These are phyloP conservation scores for Diplodia mutila DNA, from an alignment of 2,329 filamentous ascomycete genomes.

Conservation along the genomic window DNA sequence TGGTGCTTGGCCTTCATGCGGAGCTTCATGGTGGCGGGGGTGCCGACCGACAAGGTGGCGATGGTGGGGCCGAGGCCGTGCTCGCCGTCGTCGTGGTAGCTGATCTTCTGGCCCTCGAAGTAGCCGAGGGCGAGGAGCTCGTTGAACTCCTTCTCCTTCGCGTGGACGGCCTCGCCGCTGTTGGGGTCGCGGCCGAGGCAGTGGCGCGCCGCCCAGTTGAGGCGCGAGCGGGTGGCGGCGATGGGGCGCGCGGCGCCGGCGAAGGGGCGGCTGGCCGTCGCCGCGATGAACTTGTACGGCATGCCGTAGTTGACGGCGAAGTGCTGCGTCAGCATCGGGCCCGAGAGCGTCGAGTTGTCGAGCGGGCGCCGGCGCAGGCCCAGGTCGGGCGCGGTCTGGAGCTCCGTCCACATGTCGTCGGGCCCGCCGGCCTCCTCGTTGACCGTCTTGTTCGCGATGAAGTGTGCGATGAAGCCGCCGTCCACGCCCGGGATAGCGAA, in stretches of 20 bases:
- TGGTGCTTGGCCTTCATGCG: constrained; percentile 59
- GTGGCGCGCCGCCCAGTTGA: constrained; percentile 59
- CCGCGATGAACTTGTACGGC: constrained; percentile 68
- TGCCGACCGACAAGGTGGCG: constrained; percentile 64
- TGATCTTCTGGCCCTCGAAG: constrained; percentile 62
- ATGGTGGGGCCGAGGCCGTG: constrained; percentile 64
- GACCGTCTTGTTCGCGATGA: constrained; percentile 59
- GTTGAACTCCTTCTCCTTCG: constrained; percentile 56
- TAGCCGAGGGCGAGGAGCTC: constrained; percentile 67
- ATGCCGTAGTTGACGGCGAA: constrained; percentile 64
- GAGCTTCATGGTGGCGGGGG: constrained; percentile 61
- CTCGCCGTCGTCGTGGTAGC: constrained; percentile 70
- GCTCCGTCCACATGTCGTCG: constrained; percentile 61
- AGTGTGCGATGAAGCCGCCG: constrained; percentile 56
- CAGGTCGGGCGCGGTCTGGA: constrained; percentile 45
- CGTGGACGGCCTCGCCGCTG: too few species aligned
- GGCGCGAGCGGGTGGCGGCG: constrained; percentile 54
- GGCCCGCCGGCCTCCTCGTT: constrained; percentile 59
- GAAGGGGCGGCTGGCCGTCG: constrained; percentile 43
- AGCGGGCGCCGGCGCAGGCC: constrained; percentile 34
- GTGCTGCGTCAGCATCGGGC: constrained; percentile 56
- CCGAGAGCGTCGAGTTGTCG: constrained; percentile 35
- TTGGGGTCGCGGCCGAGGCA: constrained; percentile 45
- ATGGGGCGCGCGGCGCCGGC: constrained; percentile 46
- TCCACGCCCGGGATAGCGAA: constrained; percentile 54